Evolutionary conservation across 2,329 filamentous ascomycete species (phyloP), one percentile per base, ranked within the genome.

Genomic region (Penicillium sp.): DNA sequence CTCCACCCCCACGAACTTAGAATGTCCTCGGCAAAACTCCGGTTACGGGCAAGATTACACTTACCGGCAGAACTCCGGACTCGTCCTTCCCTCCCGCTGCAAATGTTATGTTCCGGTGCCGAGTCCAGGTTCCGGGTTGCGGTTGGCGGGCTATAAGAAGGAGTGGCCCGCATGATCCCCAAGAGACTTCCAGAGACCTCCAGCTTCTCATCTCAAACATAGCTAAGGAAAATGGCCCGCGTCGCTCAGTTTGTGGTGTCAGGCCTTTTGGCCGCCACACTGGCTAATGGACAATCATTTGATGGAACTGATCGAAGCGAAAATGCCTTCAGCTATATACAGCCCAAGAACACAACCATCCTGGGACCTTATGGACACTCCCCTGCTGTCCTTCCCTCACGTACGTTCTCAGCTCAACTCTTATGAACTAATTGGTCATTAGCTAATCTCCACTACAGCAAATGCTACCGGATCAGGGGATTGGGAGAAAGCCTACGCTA

Each of bases 331-430:
- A 50, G 25, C 25, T 54, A 54, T 42, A 38, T 54, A 4, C 51
- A 54, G 10, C 45, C 51, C 6, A 42, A 54, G 45, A 50, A 54
- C 44, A 54, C 51, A 36, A 54, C 51, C 9, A 54, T 54, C 6
- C 26, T 54, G 4, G 51, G 51, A 9, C 16, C 51, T 12, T 54
- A 54, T 17, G 51, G 51, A 35, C 51, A 54, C 44, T 54, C 51
- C 10, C 51, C 51, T n/a, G 51, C 51, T 12, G 44, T 54, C 10
- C 38, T 49, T 35, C 51, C 51, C 8, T 54, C 51, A 10, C 51
- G 51, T 54, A 49, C 35, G 51, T 19, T 41, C 3, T n/a, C 19
- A 6, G 4, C 4, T 26, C 8, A 31, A 31, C 3, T 12, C 4
- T 8, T 12, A 3, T 31, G 10, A 31, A 31, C 5, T 31, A 7